A percentile compares a stretch with the other conserved stretches of the same genome.
phyloP scores from a whole-genome alignment of 2,329 filamentous ascomycete genomes.

The Pseudogymnoascus sp. region DNA sequence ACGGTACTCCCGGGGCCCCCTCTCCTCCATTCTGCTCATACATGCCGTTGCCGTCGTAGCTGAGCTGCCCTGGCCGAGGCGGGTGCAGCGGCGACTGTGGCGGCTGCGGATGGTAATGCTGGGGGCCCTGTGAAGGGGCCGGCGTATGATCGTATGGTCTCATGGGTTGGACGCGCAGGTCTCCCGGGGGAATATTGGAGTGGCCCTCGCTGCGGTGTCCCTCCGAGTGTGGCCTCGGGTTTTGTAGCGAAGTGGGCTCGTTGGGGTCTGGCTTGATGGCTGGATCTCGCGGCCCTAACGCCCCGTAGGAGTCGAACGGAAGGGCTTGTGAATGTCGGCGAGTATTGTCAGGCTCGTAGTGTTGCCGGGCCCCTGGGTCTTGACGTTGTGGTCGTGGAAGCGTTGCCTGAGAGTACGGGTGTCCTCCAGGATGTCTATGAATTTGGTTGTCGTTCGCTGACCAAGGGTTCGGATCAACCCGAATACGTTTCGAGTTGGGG shows the following conservation, averaged over 20 bases:
- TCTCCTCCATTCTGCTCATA: background rate
- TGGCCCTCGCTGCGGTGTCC: slow-evolving; percentile 21
- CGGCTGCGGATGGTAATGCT: background rate
- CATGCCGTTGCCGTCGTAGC: background rate
- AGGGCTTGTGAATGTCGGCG: background rate
- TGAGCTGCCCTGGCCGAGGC: background rate
- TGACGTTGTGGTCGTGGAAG: slow-evolving; percentile 20
- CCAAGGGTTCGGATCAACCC: slow-evolving; percentile 38
- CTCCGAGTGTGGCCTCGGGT: slow-evolving; percentile 26
- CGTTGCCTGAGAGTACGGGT: slow-evolving; percentile 34
- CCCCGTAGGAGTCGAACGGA: background rate
- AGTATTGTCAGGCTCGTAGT: background rate
- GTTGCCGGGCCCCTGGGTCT: slow-evolving; percentile 16
- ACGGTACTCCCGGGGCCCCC: background rate
- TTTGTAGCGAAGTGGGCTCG: slow-evolving; percentile 28
- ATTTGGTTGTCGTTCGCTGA: background rate
- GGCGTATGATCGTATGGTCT: slow-evolving; percentile 16
- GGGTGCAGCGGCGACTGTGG: background rate
- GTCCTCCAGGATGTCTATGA: slow-evolving; percentile 18
- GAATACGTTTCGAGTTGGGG: slow-evolving; percentile 52
- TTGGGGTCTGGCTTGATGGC: slow-evolving; percentile 46
- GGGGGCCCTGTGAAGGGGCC: slow-evolving; percentile 9
- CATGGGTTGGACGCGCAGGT: slow-evolving; percentile 15
- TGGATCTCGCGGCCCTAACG: slow-evolving; percentile 35
- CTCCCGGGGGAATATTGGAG: slow-evolving; percentile 21